Evolutionary conservation across 805 yeast genomes (phyloP).

Genomic region (Pichia sporocuriosa): DNA sequence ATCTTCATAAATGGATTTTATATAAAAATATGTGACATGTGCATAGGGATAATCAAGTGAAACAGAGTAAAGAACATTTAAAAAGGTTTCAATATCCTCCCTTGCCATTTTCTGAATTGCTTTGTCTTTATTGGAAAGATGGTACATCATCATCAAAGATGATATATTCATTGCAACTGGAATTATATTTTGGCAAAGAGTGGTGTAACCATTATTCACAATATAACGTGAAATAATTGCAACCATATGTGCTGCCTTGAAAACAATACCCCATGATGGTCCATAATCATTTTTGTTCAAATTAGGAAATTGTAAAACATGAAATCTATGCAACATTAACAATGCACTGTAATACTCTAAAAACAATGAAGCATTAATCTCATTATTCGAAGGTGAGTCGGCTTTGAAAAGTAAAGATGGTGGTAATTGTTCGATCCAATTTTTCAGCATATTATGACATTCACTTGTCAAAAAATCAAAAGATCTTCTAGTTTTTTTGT

Average conservation of each 20-base stretch:
- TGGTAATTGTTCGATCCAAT: slow-evolving; percentile 70
- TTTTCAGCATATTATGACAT: slow-evolving; percentile 71
- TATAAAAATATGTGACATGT: slow-evolving; percentile 42
- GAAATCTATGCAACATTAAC: slow-evolving; percentile 64
- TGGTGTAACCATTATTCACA: slow-evolving; percentile 48
- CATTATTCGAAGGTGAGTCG: slow-evolving; percentile 35
- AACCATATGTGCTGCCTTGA: slow-evolving; percentile 75
- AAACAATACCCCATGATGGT: slow-evolving; percentile 74
- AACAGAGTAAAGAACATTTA: slow-evolving; percentile 31
- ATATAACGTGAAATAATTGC: slow-evolving; percentile 55
- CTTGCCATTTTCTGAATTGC: slow-evolving; percentile 22
- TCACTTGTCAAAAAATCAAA: slow-evolving; percentile 35
- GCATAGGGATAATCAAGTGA: slow-evolving; percentile 51
- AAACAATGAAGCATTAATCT: slow-evolving; percentile 43
- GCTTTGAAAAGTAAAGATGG: slow-evolving; percentile 52
- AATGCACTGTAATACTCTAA: slow-evolving; percentile 70
- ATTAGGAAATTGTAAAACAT: slow-evolving; percentile 38
- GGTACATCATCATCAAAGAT: slow-evolving; percentile 64
- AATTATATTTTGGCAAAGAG: slow-evolving; percentile 21
- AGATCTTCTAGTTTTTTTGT: background rate
- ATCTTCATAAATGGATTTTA: slow-evolving; percentile 37
- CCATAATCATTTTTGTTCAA: slow-evolving; percentile 15
- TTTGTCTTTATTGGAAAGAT: slow-evolving; percentile 34
- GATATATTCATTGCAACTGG: slow-evolving; percentile 56
- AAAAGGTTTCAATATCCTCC: slow-evolving; percentile 18